These are phyloP conservation scores for Apiotrichum siamense DNA, from an alignment of 1,284 basidiomycete species.

Conservation along the genomic window DNA sequence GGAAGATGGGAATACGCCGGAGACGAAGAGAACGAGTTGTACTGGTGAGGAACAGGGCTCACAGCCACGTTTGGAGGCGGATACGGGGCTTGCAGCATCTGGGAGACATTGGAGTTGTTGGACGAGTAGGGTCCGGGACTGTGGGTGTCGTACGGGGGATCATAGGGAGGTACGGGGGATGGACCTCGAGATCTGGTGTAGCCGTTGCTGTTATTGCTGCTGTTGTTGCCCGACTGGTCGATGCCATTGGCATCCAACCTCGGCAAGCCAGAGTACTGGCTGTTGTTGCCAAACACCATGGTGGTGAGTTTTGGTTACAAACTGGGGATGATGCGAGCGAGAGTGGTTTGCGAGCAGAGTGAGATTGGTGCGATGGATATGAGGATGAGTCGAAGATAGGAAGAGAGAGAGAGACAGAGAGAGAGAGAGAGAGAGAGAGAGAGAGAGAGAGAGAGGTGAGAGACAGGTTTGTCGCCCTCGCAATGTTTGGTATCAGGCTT, in stretches of 20 bases:
- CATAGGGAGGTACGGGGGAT: constrained; percentile 16
- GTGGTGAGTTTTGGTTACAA: too few relatives aligned
- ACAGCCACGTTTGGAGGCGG: neutral
- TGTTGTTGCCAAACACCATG: neutral
- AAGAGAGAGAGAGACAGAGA: too few relatives aligned
- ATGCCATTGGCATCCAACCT: neutral
- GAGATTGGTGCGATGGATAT: neutral
- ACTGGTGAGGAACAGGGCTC: neutral
- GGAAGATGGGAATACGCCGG: neutral
- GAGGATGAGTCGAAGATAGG: too few relatives aligned
- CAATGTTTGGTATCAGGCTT: too few relatives aligned
- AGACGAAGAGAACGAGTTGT: neutral
- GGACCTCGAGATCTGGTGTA: neutral
- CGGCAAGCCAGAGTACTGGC: neutral
- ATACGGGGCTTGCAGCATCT: neutral
- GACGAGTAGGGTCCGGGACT: neutral
- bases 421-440: too few relatives aligned
- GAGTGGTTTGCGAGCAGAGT: neutral
- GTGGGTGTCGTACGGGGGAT: neutral
- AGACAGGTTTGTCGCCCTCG: too few relatives aligned
- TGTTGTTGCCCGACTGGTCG: constrained; percentile 4
- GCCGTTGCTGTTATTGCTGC: neutral
- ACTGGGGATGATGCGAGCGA: neutral
- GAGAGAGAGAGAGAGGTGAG: too few relatives aligned
- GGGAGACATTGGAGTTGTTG: neutral